Base-by-base conservation (phyloP, 768 basidiomycete species). In the Russula brevipes region DNA sequence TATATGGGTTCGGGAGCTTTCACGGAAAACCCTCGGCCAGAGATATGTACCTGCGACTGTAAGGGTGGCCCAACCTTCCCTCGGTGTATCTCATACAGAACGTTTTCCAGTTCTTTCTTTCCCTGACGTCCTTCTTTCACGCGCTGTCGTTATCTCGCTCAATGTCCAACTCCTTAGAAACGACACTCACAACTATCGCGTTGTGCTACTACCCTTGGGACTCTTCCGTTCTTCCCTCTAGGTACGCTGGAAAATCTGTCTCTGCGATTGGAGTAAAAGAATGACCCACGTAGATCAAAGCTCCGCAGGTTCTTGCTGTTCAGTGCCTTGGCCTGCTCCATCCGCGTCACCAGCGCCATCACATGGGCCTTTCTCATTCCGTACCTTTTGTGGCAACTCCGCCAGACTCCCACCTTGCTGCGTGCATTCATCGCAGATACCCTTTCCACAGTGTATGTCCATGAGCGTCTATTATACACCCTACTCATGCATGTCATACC, bases 131-230 rank as follows among this genome's bases (percentile, higher is more conserved):
- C 5, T 84, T 96, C 71, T 98, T 98, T 76, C 84, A 98, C 74
- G 84, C 83, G 0, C 79, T 95, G 57, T 82, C 91, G 1, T 77
- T 97, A 31, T 89, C 94, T 4, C 83, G 97, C 41, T 91, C 94
- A 0, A 76, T 98, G 57, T 95, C 93, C 36, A 99, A 98, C 72
- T 95, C 94, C 12, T 76, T 95, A 33, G 97, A 99, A 71, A 94
- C 94, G 0, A 85, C 91, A 0, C 75, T 98, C 47, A 89, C 90
- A 0, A 86, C 86, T 0, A 74, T 88, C 46, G 95, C 94, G 1
- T 80, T 96, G 59, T 76, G 78, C 12, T 81, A 81, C 70, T 98
- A 90, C 74, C 94, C 89, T 0, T 91, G 89, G 89, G 76, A 82
- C 64, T 3, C 63, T 1, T 45, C 63, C 3, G 14, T 39, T 33